phyloP scores from a whole-genome alignment of 441 rosid species.

The Syzygium malaccense region DNA sequence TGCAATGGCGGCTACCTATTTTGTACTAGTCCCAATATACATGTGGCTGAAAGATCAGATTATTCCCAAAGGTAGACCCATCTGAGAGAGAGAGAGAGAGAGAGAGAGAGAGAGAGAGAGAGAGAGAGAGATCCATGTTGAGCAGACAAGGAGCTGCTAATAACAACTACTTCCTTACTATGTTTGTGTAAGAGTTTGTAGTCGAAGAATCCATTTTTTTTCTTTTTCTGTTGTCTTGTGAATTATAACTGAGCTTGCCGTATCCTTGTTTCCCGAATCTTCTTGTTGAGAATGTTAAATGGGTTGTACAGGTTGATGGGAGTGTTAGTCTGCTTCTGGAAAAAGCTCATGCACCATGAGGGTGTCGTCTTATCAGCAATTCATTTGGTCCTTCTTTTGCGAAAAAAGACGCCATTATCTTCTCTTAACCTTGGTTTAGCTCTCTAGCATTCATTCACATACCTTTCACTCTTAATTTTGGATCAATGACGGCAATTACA shows the following conservation, averaged over 20 bases:
- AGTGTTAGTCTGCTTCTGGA: background rate
- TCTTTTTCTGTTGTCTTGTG: background rate
- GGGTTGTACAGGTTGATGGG: background rate
- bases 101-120: too few relatives aligned
- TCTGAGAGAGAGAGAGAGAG: slow-evolving; percentile 27
- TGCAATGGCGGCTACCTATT: slow-evolving; percentile 64
- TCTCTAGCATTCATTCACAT: background rate
- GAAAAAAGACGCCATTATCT: background rate
- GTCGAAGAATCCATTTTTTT: background rate
- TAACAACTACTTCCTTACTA: background rate
- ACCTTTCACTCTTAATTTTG: background rate
- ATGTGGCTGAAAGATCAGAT: slow-evolving; percentile 94
- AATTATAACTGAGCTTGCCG: background rate
- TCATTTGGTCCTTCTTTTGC: background rate
- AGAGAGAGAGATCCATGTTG: background rate
- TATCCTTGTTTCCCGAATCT: background rate
- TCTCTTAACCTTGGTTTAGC: background rate
- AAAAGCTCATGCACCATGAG: background rate
- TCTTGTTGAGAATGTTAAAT: background rate
- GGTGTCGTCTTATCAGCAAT: background rate
- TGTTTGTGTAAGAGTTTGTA: background rate
- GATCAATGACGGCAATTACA: background rate
- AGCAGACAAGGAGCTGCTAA: background rate
- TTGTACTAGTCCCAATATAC: slow-evolving; percentile 70
- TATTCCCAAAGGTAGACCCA: slow-evolving; percentile 72